Conservation (phyloP, 106 monocot species). For the Apostasia shenzhenica region DNA sequence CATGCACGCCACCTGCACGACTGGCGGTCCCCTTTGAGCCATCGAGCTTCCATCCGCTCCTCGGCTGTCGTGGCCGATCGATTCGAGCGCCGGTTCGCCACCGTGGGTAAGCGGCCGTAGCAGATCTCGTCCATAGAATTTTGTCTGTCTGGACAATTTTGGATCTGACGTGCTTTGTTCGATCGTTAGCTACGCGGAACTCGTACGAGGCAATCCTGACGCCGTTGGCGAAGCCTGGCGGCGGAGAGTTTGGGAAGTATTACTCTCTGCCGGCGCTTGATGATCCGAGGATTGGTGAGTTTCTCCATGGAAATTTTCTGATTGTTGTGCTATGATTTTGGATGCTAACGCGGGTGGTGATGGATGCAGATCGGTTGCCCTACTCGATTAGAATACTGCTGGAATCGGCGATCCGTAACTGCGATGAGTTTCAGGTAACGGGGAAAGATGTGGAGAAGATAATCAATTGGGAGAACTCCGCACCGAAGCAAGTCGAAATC, state of each 20-base stretch:
- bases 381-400: slow-evolving; percentile 83
- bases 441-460: slow-evolving; percentile 86
- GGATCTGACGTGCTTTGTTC: slow-evolving; percentile 2
- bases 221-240: slow-evolving; percentile 55
- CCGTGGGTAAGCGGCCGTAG: slow-evolving; percentile 29
- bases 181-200: slow-evolving; percentile 34
- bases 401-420: slow-evolving; percentile 92
- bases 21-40: slow-evolving; percentile 64
- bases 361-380: slow-evolving; percentile 64
- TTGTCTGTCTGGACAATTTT: not conserved
- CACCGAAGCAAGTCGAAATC: slow-evolving; percentile 87
- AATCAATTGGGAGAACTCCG: slow-evolving; percentile 86
- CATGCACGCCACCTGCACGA: slow-evolving; percentile 33
- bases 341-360: not conserved
- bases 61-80: slow-evolving; percentile 41
- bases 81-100: slow-evolving; percentile 62
- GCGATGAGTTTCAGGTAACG: slow-evolving; percentile 86
- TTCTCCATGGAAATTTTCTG: not conserved
- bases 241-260: slow-evolving; percentile 80
- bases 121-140: not conserved
- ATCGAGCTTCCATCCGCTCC: slow-evolving; percentile 54
- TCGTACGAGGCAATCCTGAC: slow-evolving; percentile 54
- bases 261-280: slow-evolving; percentile 69
- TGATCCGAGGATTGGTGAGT: slow-evolving; percentile 73
- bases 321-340: not conserved